Percentiles rank a stretch among this genome's conserved stretches.
These are phyloP conservation scores for Kodamaea leandrae DNA, from an alignment of 805 yeast genomes.

Conservation along the genomic window DNA sequence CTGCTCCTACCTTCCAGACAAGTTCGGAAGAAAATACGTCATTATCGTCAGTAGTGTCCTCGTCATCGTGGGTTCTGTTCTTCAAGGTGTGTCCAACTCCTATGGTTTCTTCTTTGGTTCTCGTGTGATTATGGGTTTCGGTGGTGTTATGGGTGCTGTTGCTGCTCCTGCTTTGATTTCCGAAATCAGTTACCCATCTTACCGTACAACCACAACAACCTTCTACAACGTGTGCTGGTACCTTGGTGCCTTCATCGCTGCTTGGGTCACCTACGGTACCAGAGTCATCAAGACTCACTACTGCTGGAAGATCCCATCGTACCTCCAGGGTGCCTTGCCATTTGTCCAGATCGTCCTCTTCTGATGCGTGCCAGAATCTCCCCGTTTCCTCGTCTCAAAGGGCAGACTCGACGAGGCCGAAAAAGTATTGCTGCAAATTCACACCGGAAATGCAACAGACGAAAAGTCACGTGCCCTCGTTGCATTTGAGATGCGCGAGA, in stretches of 20 bases:
- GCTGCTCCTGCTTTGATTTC: conserved; percentile 49
- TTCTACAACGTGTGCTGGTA: conserved; percentile 52
- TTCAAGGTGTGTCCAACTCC: conserved; percentile 35
- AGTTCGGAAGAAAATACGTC: conserved; percentile 38
- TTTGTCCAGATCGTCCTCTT: conserved; percentile 34
- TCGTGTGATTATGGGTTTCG: conserved; percentile 50
- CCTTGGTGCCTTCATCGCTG: conserved; percentile 51
- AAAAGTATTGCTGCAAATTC: conserved; percentile 32
- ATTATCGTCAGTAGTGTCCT: conserved; percentile 24
- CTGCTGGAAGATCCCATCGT: conserved; percentile 57
- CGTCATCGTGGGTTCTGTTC: conserved; percentile 31
- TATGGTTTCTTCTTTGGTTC: conserved; percentile 41
- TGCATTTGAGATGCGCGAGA: conserved; percentile 23
- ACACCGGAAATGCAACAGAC: conserved; percentile 38
- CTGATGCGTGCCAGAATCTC: conserved; percentile 41
- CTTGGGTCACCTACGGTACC: conserved; percentile 51
- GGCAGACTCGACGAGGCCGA: conserved; percentile 25
- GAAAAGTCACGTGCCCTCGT: conserved; percentile 17
- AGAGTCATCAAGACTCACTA: conserved; percentile 27
- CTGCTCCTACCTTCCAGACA: conserved; percentile 33
- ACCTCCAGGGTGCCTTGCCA: conserved; percentile 50
- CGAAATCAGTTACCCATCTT: conserved; percentile 44
- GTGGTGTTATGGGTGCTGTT: conserved; percentile 40
- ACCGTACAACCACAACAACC: conserved; percentile 25
- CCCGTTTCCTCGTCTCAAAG: conserved; percentile 26